A percentile compares a stretch with the other conserved stretches of the same genome.
Evolutionary conservation across 2,329 filamentous ascomycete genomes (phyloP).

Genomic region (Hymenoscyphus repandus): DNA sequence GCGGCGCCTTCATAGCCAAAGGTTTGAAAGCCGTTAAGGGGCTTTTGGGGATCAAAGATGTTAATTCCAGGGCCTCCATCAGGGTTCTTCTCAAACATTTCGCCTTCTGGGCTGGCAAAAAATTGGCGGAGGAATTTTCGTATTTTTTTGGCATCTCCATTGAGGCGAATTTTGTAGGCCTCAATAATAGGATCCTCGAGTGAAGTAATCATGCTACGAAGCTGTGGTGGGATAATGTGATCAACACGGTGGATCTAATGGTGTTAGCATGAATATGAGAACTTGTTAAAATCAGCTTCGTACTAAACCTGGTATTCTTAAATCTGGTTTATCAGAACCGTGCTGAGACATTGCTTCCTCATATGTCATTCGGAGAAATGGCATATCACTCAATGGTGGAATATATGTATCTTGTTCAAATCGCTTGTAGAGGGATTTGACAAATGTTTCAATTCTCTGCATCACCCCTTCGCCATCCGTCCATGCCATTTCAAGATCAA

Average conservation of each 20-base stretch:
- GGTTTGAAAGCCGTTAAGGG: slow-evolving; percentile 69
- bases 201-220: slow-evolving; percentile 70
- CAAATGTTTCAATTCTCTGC: slow-evolving; percentile 31
- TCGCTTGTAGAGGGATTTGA: slow-evolving; percentile 21
- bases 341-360: slow-evolving; percentile 71
- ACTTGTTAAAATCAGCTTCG: slow-evolving; percentile 15
- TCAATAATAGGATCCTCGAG: slow-evolving; percentile 68
- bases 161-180: slow-evolving; percentile 61
- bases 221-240: slow-evolving; percentile 54
- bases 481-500: slow-evolving; percentile 94
- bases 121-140: slow-evolving; percentile 62
- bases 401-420: slow-evolving; percentile 1
- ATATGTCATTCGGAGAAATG: slow-evolving; percentile 52
- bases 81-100: slow-evolving; percentile 59
- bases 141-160: slow-evolving; percentile 46
- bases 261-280: slow-evolving; percentile 20
- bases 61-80: slow-evolving; percentile 78
- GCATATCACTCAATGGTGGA: slow-evolving; percentile 2
- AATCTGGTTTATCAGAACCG: slow-evolving; percentile 89
- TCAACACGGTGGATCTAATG: slow-evolving; percentile 61
- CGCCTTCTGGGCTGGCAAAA: slow-evolving; percentile 59
- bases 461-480: slow-evolving; percentile 68
- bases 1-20: slow-evolving; percentile 70
- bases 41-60: slow-evolving; percentile 66
- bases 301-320: slow-evolving; percentile 66